Evolutionary conservation across 305 asterid species (phyloP).

Genomic region (Solanum hybrid): DNA sequence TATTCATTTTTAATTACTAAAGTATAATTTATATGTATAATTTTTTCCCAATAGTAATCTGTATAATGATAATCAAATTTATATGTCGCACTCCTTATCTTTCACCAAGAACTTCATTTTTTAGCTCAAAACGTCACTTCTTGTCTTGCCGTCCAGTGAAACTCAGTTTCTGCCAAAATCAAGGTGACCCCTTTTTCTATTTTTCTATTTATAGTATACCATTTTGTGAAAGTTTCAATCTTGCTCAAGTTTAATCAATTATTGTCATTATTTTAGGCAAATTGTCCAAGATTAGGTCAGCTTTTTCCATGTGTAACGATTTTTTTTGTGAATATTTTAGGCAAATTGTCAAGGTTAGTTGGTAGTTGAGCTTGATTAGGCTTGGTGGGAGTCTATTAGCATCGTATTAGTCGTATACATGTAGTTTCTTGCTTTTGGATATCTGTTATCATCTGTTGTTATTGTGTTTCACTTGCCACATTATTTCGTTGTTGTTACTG

Average conservation of each 20-base stretch:
- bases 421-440: neutral
- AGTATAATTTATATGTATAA: too few relatives aligned
- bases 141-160: constrained; percentile 5
- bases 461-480: neutral
- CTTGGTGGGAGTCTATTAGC: neutral
- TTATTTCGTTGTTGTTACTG: neutral
- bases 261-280: neutral
- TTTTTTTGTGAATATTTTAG: neutral
- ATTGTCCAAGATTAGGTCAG: neutral
- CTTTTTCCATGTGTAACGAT: neutral
- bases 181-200: neutral
- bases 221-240: neutral
- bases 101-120: neutral
- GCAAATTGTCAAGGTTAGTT: neutral
- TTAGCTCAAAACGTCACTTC: constrained; percentile 7
- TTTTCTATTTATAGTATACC: neutral
- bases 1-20: too few relatives aligned
- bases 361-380: neutral
- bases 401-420: neutral
- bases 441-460: neutral
- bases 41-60: neutral
- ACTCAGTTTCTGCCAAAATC: constrained; percentile 9
- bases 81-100: neutral
- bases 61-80: neutral
- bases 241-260: neutral